A percentile compares a stretch with the other conserved stretches of the same genome.
Conservation (phyloP, 108 stramenopile genomes). For the Skeletonema menzelii region DNA sequence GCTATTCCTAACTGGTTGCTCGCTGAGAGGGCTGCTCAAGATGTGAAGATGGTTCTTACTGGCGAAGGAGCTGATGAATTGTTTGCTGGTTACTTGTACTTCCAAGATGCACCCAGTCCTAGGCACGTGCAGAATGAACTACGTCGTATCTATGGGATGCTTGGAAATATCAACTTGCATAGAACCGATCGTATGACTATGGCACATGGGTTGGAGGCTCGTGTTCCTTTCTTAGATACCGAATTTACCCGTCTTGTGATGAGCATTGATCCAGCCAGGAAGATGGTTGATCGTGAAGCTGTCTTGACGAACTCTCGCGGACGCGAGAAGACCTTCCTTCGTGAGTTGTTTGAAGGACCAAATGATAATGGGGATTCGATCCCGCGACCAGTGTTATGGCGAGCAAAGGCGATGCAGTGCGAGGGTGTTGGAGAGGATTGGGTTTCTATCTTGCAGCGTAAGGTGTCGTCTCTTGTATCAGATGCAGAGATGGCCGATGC, state of each 20-base stretch:
- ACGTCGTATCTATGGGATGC: slow-evolving; percentile 64
- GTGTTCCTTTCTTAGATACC: slow-evolving; percentile 82
- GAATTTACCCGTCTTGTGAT: slow-evolving; percentile 68
- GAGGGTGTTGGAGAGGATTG: slow-evolving; percentile 84
- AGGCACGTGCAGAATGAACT: slow-evolving; percentile 66
- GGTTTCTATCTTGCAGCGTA: slow-evolving; percentile 71
- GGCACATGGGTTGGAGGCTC: slow-evolving; percentile 78
- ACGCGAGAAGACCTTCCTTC: slow-evolving; percentile 67
- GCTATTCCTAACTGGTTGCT: slow-evolving; percentile 80
- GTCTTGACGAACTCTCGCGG: slow-evolving; percentile 59
- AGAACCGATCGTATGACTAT: slow-evolving; percentile 83
- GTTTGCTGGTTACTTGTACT: slow-evolving; percentile 80
- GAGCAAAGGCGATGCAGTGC: slow-evolving; percentile 87
- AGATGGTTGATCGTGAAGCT: slow-evolving; percentile 70
- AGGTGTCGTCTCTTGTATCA: slow-evolving; percentile 60
- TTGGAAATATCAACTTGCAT: slow-evolving; percentile 73
- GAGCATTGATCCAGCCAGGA: slow-evolving; percentile 65
- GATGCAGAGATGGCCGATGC: slow-evolving; percentile 77
- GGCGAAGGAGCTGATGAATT: slow-evolving; percentile 77
- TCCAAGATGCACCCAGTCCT: slow-evolving; percentile 64
- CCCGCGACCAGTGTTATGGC: slow-evolving; percentile 69
- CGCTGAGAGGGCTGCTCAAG: slow-evolving; percentile 66
- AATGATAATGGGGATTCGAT: slow-evolving; percentile 66
- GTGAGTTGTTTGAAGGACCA: slow-evolving; percentile 68
- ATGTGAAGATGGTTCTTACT: slow-evolving; percentile 83